Percentiles rank a stretch among this genome's conserved stretches.
Evolutionary conservation across 148 eudicot genomes (phyloP).

Genomic region (Chenopodium berlandieri): DNA sequence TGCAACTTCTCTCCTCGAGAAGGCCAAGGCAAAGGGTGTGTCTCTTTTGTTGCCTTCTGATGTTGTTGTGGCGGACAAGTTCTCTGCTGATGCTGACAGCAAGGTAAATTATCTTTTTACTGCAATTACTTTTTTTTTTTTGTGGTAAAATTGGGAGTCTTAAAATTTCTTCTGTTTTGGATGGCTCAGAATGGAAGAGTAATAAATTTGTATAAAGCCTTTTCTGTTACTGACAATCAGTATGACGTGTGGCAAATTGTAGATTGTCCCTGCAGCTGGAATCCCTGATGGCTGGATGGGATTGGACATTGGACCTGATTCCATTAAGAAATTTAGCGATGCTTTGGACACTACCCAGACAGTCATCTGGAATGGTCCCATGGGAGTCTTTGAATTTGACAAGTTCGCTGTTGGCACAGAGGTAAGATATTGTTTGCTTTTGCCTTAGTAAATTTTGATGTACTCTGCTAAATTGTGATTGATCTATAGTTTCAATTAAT

Average conservation of each 20-base stretch:
- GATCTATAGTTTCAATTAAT: too few relatives aligned
- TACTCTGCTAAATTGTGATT: not conserved
- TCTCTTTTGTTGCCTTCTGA: slow-evolving; percentile 75
- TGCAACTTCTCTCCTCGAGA: slow-evolving; percentile 72
- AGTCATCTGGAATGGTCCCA: slow-evolving; percentile 95
- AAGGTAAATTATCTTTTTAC: slow-evolving; percentile 47
- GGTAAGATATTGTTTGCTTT: slow-evolving; percentile 33
- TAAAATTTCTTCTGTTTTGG: not conserved
- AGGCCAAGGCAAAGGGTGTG: slow-evolving; percentile 90
- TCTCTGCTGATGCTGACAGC: slow-evolving; percentile 92
- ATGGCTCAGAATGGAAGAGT: not conserved
- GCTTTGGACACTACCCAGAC: slow-evolving; percentile 86
- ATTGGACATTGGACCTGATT: slow-evolving; percentile 91
- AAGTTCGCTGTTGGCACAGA: slow-evolving; percentile 75
- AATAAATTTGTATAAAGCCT: not conserved
- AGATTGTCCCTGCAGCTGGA: slow-evolving; percentile 78
- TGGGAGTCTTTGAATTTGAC: slow-evolving; percentile 93
- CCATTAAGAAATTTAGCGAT: slow-evolving; percentile 69
- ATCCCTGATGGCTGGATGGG: slow-evolving; percentile 99
- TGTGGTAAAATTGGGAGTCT: not conserved
- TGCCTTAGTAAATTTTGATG: not conserved
- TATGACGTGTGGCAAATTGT: slow-evolving; percentile 22
- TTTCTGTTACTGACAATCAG: not conserved
- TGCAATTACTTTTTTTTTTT: not conserved
- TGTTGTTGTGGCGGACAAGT: slow-evolving; percentile 88